Percentiles rank a stretch among this genome's conserved stretches.
These are phyloP conservation scores for Eutrema japonicum DNA, from an alignment of 345 rosid species.

Conservation along the genomic window DNA sequence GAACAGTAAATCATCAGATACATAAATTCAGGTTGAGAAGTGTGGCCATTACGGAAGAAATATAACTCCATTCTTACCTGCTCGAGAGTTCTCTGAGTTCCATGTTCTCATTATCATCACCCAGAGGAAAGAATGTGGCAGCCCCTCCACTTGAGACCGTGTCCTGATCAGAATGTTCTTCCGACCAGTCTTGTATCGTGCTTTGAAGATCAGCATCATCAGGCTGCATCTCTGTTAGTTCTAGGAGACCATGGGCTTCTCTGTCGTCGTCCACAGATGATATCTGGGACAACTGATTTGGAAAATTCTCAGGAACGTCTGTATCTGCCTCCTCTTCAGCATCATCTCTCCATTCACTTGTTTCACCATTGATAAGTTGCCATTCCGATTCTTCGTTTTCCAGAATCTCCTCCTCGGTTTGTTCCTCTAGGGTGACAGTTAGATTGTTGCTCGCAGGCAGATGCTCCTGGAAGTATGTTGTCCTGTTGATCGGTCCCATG, in stretches of 20 bases:
- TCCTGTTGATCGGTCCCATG: constrained; percentile 28
- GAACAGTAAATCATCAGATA: constrained; percentile 34
- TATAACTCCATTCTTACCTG: constrained; percentile 53
- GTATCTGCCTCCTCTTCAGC: constrained; percentile 48
- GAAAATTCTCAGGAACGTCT: constrained; percentile 47
- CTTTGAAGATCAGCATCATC: constrained; percentile 56
- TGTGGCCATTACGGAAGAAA: constrained; percentile 6
- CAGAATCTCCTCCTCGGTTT: constrained; percentile 46
- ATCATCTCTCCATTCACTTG: constrained; percentile 49
- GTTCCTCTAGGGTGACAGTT: constrained; percentile 48
- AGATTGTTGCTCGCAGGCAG: constrained; percentile 41
- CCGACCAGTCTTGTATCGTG: constrained; percentile 63
- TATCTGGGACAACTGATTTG: constrained; percentile 47
- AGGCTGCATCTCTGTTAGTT: constrained; percentile 47
- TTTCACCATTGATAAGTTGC: constrained; percentile 49
- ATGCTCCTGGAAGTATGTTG: constrained; percentile 45
- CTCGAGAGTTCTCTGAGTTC: constrained; percentile 87
- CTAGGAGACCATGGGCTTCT: constrained; percentile 48
- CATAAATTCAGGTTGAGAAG: constrained; percentile 15
- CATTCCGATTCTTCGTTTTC: constrained; percentile 52
- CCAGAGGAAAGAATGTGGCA: constrained; percentile 57
- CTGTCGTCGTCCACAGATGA: constrained; percentile 49
- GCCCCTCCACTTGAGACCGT: constrained; percentile 52
- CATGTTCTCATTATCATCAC: constrained; percentile 66
- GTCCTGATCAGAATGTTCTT: constrained; percentile 56